phyloP scores from a whole-genome alignment of 176 grass and related monocot genomes.

The Zea mays region DNA sequence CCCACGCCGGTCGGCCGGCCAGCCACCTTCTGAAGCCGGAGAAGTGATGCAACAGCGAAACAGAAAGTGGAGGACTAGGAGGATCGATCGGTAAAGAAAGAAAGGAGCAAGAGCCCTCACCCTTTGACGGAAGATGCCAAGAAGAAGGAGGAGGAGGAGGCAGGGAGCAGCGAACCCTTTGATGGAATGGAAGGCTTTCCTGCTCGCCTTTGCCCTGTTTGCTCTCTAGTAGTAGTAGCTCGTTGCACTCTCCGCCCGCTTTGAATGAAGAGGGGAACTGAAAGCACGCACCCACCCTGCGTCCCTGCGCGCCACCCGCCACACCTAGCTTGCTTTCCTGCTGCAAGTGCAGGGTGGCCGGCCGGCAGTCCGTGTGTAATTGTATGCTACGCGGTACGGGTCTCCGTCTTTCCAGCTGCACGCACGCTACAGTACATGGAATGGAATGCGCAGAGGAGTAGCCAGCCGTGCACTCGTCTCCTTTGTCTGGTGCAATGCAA shows the following conservation, averaged over 20 bases:
- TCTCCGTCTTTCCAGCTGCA: constrained; percentile 29
- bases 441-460: constrained; percentile 4
- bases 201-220: constrained; percentile 37
- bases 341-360: constrained; percentile 20
- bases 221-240: too few species aligned
- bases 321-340: background rate
- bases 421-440: constrained; percentile 21
- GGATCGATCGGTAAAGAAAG: background rate
- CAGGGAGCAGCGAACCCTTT: background rate
- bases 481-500: background rate
- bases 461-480: constrained; percentile 1
- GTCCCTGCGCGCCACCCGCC: background rate
- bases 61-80: background rate
- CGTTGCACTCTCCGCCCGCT: too few species aligned
- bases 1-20: constrained; percentile 18
- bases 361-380: background rate
- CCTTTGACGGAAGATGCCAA: background rate
- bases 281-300: constrained; percentile 10
- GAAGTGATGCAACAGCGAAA: constrained; percentile 31
- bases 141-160: constrained; percentile 19
- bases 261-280: constrained; percentile 26
- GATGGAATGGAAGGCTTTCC: constrained; percentile 42
- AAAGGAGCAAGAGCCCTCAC: constrained; percentile 43
- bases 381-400: constrained; percentile 35
- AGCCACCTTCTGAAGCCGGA: background rate